Conservation (phyloP, 2,329 filamentous ascomycete genomes). For the Cryphonectria radicalis region DNA sequence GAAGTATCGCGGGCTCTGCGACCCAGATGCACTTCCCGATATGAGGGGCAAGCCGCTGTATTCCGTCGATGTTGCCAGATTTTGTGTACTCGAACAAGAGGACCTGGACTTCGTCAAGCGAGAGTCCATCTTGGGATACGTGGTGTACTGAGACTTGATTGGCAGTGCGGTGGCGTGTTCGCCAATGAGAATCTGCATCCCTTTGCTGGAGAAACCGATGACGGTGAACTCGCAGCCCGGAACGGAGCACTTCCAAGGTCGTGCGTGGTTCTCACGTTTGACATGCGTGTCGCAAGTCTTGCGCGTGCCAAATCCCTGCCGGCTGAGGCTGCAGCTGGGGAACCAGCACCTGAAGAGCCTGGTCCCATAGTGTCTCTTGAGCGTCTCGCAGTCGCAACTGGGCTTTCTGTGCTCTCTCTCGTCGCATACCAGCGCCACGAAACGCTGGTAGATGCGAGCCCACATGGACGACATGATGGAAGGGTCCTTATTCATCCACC, state of each 20-base stretch:
- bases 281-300: conserved; percentile 9
- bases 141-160: not conserved
- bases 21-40: not conserved
- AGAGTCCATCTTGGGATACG: not conserved
- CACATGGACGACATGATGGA: conserved; percentile 16
- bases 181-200: conserved; percentile 9
- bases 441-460: conserved; percentile 11
- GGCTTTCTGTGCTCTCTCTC: not conserved
- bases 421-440: conserved; percentile 11
- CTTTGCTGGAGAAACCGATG: conserved; percentile 17
- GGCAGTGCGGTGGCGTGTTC: conserved; percentile 2
- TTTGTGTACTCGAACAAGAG: conserved; percentile 16
- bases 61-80: conserved; percentile 5
- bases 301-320: conserved; percentile 11
- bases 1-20: not conserved
- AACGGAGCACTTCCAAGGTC: conserved; percentile 15
- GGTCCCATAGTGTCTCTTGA: too few species aligned
- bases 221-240: conserved; percentile 7
- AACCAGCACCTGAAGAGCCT: too few species aligned
- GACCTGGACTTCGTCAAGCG: not conserved
- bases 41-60: not conserved
- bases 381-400: conserved; percentile 12
- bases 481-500: conserved; percentile 12
- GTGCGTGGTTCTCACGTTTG: conserved; percentile 4
- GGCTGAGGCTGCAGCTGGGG: too few species aligned